Conservation (phyloP, 1,284 basidiomycete species). For the Ustilago crameri region DNA sequence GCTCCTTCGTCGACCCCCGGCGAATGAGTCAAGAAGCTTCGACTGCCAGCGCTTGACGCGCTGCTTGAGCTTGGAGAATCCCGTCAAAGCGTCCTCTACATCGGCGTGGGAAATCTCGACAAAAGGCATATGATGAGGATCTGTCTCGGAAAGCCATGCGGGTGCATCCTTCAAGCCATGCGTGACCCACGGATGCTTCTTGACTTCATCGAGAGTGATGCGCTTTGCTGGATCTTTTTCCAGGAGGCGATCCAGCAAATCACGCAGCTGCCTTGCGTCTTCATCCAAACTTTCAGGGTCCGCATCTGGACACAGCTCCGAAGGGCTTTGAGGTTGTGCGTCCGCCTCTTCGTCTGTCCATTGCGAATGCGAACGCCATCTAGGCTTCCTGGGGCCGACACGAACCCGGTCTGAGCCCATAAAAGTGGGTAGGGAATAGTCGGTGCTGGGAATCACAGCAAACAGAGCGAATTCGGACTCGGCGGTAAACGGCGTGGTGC, state of each 20-base stretch:
- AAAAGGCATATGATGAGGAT: conserved; percentile 74
- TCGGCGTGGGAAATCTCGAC: conserved; percentile 83
- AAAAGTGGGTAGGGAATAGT: conserved; percentile 77
- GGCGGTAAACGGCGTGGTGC: conserved; percentile 78
- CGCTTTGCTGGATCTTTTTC: conserved; percentile 84
- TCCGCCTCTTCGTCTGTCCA: conserved; percentile 59
- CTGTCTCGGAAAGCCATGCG: conserved; percentile 83
- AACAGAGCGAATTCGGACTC: conserved; percentile 83
- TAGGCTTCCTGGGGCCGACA: conserved; percentile 51
- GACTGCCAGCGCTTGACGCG: conserved; percentile 57
- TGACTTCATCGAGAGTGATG: conserved; percentile 84
- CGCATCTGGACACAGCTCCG: conserved; percentile 39
- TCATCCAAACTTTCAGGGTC: conserved; percentile 26
- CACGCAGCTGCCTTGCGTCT: conserved; percentile 71
- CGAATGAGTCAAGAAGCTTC: conserved; percentile 52
- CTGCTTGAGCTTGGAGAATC: conserved; percentile 62
- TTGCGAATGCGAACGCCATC: conserved; percentile 48
- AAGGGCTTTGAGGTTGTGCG: conserved; percentile 31
- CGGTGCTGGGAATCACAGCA: conserved; percentile 81
- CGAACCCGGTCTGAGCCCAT: conserved; percentile 80
- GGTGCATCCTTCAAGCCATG: conserved; percentile 74
- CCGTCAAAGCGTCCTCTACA: conserved; percentile 75
- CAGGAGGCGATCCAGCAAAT: conserved; percentile 80
- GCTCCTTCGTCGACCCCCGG: conserved; percentile 36
- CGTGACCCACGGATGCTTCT: conserved; percentile 81